Evolutionary conservation across 2,329 filamentous ascomycete species (phyloP), one percentile per base, ranked within the genome.

Genomic region (Diplodia seriata): DNA sequence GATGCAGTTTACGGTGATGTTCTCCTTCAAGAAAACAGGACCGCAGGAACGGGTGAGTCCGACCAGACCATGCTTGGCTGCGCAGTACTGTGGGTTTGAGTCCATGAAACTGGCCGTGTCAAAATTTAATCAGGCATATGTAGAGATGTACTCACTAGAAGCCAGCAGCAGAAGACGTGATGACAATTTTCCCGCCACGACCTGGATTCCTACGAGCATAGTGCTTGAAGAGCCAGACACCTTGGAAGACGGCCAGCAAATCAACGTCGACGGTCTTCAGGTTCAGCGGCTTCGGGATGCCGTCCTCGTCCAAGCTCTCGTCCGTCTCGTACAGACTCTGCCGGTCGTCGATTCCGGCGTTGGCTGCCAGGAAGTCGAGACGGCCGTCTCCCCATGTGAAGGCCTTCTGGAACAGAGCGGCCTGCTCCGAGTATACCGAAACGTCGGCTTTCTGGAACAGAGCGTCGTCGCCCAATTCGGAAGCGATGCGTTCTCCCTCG

Each of bases 401-500:
- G 0, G 78, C 77, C 23, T 74, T 71, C 53, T 77, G 75, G 72
- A 82, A 82, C 2, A 81, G 72, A 2, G 73, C 73, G 0, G 77
- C 76, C 70, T 81, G 80, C 2, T 77, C 73, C 2, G 71, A 66
- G 70, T 80, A 83, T 3, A 75, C 76, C 2, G 81, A 75, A 2
- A 82, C 79, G 65, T 83, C 80, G 55, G 73, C 75, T 67, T 75
- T 72, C 61, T 81, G 75, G 73, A 78, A 82, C 5, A 74, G 66
- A 20, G 72, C 74, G 31, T 76, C 56, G 1, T 49, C 56, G 2
- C 56, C 76, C 71, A 59, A 51, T 43, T 66, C 56, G 55, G 81
- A 71, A 74, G 74, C 67, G 56, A 78, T 71, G 80, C 74, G 68
- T 83, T 81, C 0, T 85, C 85, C 9, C 81, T 79, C 0, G 79